A percentile compares a stretch with the other conserved stretches of the same genome.
Conservation (phyloP, 768 basidiomycete species). For the Multifurca ochricompacta region DNA sequence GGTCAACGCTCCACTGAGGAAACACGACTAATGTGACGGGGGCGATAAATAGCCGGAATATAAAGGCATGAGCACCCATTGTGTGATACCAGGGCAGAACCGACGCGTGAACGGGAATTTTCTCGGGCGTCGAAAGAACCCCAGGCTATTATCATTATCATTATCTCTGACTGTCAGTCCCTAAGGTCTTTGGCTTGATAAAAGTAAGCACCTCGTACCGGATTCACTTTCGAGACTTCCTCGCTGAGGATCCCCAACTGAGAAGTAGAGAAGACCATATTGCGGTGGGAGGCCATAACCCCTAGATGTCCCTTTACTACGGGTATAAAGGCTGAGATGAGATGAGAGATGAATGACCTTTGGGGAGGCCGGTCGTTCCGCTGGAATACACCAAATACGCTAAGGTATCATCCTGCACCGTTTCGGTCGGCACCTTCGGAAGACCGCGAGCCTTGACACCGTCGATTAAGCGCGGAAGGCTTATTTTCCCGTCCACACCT, state of each 20-base stretch:
- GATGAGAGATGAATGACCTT: conserved; percentile 37
- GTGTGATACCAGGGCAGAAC: conserved; percentile 64
- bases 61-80: conserved; percentile 49
- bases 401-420: conserved; percentile 44
- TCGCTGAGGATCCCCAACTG: conserved; percentile 27
- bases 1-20: conserved; percentile 51
- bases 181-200: not conserved
- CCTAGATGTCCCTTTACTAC: conserved; percentile 33
- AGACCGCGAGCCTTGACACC: conserved; percentile 31
- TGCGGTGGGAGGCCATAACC: conserved; percentile 69
- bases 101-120: conserved; percentile 42
- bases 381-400: conserved; percentile 73
- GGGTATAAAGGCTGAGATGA: not conserved
- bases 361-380: conserved; percentile 69
- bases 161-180: not conserved
- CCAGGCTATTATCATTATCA: too few relatives aligned
- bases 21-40: conserved; percentile 47
- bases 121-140: conserved; percentile 35
- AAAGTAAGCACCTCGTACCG: conserved; percentile 30
- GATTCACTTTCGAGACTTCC: conserved; percentile 30
- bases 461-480: conserved; percentile 39
- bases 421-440: conserved; percentile 36
- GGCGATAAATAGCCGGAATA: conserved; percentile 40
- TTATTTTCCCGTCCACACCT: conserved; percentile 32
- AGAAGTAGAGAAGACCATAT: conserved; percentile 35